phyloP scores from a whole-genome alignment of 2,329 filamentous ascomycete genomes.

The Diaporthe sp. region DNA sequence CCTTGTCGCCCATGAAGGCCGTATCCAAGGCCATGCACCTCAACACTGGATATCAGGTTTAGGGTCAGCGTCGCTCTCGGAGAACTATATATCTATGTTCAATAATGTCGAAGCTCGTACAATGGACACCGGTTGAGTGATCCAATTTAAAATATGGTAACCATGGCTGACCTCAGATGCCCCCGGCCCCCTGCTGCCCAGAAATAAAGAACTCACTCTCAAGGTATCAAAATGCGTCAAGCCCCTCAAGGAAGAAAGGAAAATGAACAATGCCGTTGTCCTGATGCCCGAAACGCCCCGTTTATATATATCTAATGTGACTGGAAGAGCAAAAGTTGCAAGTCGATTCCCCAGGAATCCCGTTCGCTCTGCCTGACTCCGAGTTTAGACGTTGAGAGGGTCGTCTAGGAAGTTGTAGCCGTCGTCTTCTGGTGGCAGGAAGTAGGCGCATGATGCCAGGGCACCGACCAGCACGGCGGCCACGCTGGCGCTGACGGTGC shows the following conservation, averaged over 20 bases:
- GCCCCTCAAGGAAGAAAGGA: not conserved
- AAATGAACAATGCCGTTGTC: conserved; percentile 30
- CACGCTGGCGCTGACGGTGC: conserved; percentile 65
- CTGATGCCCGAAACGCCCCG: conserved; percentile 35
- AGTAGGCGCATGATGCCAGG: conserved; percentile 73
- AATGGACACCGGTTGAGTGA: not conserved
- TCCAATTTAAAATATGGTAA: not conserved
- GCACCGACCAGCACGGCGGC: conserved; percentile 65
- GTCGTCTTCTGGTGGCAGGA: conserved; percentile 78
- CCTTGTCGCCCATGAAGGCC: not conserved
- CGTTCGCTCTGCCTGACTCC: not conserved
- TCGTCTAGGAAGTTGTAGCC: conserved; percentile 80
- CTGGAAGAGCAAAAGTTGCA: not conserved
- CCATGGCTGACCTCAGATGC: not conserved
- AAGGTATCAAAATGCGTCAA: conserved; percentile 32
- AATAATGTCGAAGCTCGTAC: conserved; percentile 2
- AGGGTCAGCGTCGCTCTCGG: not conserved
- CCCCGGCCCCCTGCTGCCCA: not conserved
- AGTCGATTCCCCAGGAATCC: conserved; percentile 15
- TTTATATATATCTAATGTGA: conserved; percentile 30
- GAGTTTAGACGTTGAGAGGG: conserved; percentile 54
- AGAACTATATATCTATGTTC: not conserved
- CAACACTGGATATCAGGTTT: not conserved
- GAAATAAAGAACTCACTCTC: conserved; percentile 8
- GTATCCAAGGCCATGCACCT: not conserved